Evolutionary conservation across 2,329 filamentous ascomycete species (phyloP).

Genomic region (Epichloe scottii): DNA sequence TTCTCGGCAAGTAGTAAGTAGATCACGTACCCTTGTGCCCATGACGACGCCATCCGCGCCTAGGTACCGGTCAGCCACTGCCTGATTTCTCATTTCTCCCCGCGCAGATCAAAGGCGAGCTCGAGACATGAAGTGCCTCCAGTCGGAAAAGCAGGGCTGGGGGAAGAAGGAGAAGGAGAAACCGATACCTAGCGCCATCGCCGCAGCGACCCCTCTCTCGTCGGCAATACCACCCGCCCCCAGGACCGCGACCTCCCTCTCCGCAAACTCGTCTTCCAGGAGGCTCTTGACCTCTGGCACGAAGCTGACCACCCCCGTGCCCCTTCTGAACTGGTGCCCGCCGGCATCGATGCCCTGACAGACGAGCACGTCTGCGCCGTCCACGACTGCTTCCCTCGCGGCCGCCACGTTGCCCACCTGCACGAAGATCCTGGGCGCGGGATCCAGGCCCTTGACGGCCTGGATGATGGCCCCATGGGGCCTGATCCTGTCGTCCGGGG

Average conservation of each 20-base stretch:
- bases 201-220: slow-evolving; percentile 41
- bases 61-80: not conserved
- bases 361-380: slow-evolving; percentile 45
- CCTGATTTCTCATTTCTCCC: too few species aligned
- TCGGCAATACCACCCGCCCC: slow-evolving; percentile 50
- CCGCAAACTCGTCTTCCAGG: slow-evolving; percentile 25
- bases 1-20: not conserved
- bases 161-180: too few species aligned
- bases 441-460: slow-evolving; percentile 17
- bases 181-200: slow-evolving; percentile 37
- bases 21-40: slow-evolving; percentile 26
- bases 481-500: slow-evolving; percentile 33
- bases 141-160: too few species aligned
- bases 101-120: too few species aligned
- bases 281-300: slow-evolving; percentile 44
- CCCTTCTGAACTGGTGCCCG: slow-evolving; percentile 45
- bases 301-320: slow-evolving; percentile 41
- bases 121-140: too few species aligned
- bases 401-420: slow-evolving; percentile 49
- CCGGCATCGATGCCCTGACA: slow-evolving; percentile 53
- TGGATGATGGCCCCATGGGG: slow-evolving; percentile 25
- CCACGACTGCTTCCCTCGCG: slow-evolving; percentile 34
- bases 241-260: slow-evolving; percentile 28
- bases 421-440: slow-evolving; percentile 39
- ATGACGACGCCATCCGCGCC: slow-evolving; percentile 32